These are phyloP conservation scores for Tulasnella sp. DNA, from an alignment of 768 basidiomycete genomes.

Conservation along the genomic window DNA sequence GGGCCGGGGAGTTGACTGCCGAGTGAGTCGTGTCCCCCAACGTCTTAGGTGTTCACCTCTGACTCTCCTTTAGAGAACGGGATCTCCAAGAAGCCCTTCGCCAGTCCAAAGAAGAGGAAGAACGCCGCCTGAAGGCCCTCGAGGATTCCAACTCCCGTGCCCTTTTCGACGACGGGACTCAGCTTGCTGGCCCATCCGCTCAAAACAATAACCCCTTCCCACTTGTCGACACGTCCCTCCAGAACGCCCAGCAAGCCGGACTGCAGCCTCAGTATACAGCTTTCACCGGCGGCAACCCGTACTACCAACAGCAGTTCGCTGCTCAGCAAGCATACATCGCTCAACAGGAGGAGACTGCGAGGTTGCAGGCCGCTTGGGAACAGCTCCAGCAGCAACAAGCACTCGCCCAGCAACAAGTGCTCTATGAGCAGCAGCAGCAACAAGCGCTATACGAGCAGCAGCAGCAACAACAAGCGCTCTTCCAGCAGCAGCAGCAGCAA, in stretches of 20 bases:
- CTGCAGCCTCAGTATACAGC: conserved; percentile 86
- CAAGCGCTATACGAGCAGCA: conserved; percentile 47
- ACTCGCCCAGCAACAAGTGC: conserved; percentile 51
- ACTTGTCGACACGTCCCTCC: conserved; percentile 57
- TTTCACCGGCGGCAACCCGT: conserved; percentile 64
- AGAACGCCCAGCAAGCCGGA: conserved; percentile 70
- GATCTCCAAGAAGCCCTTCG: conserved; percentile 82
- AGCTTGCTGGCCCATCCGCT: conserved; percentile 46
- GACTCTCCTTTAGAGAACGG: conserved; percentile 52
- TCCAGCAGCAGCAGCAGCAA: conserved; percentile 43
- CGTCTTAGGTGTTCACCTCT: background rate
- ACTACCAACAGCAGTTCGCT: conserved; percentile 53
- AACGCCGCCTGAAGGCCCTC: conserved; percentile 65
- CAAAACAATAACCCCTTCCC: conserved; percentile 61
- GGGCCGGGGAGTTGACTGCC: conserved; percentile 48
- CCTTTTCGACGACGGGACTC: conserved; percentile 85
- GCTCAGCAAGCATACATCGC: conserved; percentile 35
- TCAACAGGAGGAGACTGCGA: background rate
- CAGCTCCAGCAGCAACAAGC: conserved; percentile 69
- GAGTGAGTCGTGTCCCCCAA: conserved; percentile 48
- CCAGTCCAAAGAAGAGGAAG: conserved; percentile 91
- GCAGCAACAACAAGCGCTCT: conserved; percentile 41
- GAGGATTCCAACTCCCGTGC: conserved; percentile 73
- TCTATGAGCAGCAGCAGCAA: conserved; percentile 45
- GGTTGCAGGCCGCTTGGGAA: conserved; percentile 14